Percentiles rank a stretch among this genome's conserved stretches.
Evolutionary conservation across 1,284 basidiomycete species (phyloP).

Genomic region (Ceratobasidium sp.): DNA sequence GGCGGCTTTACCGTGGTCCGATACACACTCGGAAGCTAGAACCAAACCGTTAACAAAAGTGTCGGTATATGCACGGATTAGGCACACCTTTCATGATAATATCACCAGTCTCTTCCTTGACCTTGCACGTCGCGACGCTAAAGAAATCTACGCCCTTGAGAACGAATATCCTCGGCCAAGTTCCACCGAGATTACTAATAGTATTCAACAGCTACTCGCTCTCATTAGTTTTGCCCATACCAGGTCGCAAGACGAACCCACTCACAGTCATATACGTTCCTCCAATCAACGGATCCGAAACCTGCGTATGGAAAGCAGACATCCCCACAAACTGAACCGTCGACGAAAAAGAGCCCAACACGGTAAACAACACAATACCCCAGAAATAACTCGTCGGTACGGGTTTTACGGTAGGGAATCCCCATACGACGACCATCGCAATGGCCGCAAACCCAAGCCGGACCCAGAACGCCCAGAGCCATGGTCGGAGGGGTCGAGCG

Average conservation of each 20-base stretch:
- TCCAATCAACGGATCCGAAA: conserved; percentile 97
- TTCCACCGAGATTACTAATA: conserved; percentile 96
- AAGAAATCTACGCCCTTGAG: conserved; percentile 92
- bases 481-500: conserved; percentile 80
- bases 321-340: conserved; percentile 99
- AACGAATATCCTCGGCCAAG: conserved; percentile 96
- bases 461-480: conserved; percentile 94
- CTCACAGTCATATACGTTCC: conserved; percentile 98
- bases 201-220: conserved; percentile 86
- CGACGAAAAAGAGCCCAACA: conserved; percentile 88
- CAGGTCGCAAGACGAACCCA: conserved; percentile 31
- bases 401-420: conserved; percentile 80
- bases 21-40: conserved; percentile 85
- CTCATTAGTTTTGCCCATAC: conserved; percentile 7
- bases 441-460: conserved; percentile 80
- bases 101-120: conserved; percentile 68
- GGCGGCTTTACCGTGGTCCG: conserved; percentile 85
- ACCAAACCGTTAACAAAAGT: neutral
- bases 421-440: conserved; percentile 84
- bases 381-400: conserved; percentile 85
- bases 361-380: conserved; percentile 82
- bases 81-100: conserved; percentile 71
- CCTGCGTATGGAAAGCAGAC: conserved; percentile 96
- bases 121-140: conserved; percentile 83
- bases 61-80: conserved; percentile 47